phyloP scores from a whole-genome alignment of 192 early-diverging fungal species.

The Coemansia sp. region DNA sequence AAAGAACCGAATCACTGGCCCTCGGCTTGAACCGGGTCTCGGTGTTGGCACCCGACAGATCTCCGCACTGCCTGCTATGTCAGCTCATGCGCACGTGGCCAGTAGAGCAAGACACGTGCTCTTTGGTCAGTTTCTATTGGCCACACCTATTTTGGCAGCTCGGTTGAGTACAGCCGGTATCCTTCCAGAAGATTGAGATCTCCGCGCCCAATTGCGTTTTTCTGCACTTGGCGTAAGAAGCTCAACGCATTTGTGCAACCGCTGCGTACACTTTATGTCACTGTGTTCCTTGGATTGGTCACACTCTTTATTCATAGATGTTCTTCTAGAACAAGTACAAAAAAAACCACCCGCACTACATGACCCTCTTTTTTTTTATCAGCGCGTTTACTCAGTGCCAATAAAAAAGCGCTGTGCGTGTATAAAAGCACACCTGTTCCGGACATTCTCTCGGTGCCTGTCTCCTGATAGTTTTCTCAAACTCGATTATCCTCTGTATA shows the following conservation, averaged over 20 bases:
- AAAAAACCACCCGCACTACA: not conserved
- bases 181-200: not conserved
- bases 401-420: not conserved
- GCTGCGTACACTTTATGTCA: not conserved
- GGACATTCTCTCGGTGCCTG: not conserved
- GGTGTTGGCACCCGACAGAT: not conserved
- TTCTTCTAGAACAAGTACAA: not conserved
- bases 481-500: not conserved
- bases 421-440: not conserved
- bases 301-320: no score
- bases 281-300: not conserved
- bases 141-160: not conserved
- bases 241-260: conserved; percentile 5
- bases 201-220: not conserved
- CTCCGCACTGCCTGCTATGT: not conserved
- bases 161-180: conserved; percentile 1
- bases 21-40: not conserved
- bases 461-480: not conserved
- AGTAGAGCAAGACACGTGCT: not conserved
- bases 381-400: not conserved
- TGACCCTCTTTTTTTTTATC: not conserved
- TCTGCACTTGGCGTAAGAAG: not conserved
- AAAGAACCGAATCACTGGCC: not conserved
- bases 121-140: not conserved
- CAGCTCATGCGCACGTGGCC: not conserved